A percentile compares a stretch with the other conserved stretches of the same genome.
phyloP scores from a whole-genome alignment of 2,329 filamentous ascomycete species.

The Seiridium unicorne region DNA sequence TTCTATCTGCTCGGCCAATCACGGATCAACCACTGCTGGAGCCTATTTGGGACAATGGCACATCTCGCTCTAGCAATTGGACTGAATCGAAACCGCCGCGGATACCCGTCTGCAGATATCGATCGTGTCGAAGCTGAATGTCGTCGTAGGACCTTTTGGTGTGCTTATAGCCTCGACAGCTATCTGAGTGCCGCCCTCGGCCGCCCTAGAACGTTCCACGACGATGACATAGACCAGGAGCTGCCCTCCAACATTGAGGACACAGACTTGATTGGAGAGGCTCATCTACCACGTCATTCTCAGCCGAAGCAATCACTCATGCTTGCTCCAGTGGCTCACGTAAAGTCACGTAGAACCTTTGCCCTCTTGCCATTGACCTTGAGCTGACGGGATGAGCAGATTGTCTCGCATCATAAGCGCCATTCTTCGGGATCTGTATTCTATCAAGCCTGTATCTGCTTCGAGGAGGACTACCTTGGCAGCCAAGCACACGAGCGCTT shows the following conservation, averaged over 20 bases:
- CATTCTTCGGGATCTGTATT: slow-evolving; percentile 43
- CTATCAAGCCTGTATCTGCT: slow-evolving; percentile 27
- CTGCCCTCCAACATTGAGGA: slow-evolving; percentile 62
- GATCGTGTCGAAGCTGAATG: slow-evolving; percentile 58
- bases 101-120: slow-evolving; percentile 16
- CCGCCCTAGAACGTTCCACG: slow-evolving; percentile 59
- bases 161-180: slow-evolving; percentile 61
- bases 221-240: slow-evolving; percentile 65
- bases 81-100: slow-evolving; percentile 32
- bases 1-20: slow-evolving; percentile 43
- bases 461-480: slow-evolving; percentile 29
- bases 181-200: slow-evolving; percentile 64
- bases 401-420: slow-evolving; percentile 40
- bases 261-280: slow-evolving; percentile 55
- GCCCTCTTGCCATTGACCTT: not conserved
- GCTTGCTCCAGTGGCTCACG: slow-evolving; percentile 42
- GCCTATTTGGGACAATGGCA: slow-evolving; percentile 39
- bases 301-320: slow-evolving; percentile 28
- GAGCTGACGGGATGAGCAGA: not conserved
- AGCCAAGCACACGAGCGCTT: slow-evolving; percentile 37
- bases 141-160: slow-evolving; percentile 56
- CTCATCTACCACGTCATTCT: slow-evolving; percentile 32
- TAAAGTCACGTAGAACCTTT: slow-evolving; percentile 23
- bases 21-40: slow-evolving; percentile 47
- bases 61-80: slow-evolving; percentile 37